A percentile compares a stretch with the other conserved stretches of the same genome.
Conservation (phyloP, 768 basidiomycete genomes). For the Obba rivulosa region DNA sequence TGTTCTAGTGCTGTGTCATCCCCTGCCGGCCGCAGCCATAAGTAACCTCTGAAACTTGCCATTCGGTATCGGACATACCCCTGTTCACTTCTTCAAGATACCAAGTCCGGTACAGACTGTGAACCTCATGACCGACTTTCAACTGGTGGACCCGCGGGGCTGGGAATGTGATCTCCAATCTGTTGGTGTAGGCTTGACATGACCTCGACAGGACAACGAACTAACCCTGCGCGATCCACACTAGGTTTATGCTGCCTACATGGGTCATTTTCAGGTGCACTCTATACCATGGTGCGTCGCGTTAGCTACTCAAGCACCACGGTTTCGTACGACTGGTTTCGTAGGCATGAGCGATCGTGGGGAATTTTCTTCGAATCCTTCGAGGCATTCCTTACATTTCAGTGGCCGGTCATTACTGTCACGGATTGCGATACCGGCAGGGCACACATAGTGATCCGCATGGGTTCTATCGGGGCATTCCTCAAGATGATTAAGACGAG, state of each 20-base stretch:
- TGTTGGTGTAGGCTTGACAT: conserved; percentile 35
- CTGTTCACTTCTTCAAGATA: neutral
- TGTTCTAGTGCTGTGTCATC: too few relatives aligned
- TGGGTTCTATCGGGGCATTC: conserved; percentile 67
- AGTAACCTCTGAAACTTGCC: too few relatives aligned
- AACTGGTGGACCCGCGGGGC: conserved; percentile 66
- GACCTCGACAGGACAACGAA: neutral
- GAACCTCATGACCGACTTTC: conserved; percentile 60
- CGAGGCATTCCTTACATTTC: conserved; percentile 73
- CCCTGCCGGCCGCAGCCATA: too few relatives aligned
- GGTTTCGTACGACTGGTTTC: neutral
- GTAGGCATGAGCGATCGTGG: conserved; percentile 79
- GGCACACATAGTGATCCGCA: conserved; percentile 76
- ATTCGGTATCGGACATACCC: too few relatives aligned
- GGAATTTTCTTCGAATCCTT: conserved; percentile 74
- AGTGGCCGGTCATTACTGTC: conserved; percentile 77
- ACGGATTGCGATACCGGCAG: conserved; percentile 68
- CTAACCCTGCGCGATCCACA: neutral
- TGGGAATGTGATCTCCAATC: conserved; percentile 82
- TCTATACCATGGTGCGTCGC: conserved; percentile 55
- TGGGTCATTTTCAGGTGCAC: conserved; percentile 72
- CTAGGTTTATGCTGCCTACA: conserved; percentile 68
- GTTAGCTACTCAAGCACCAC: neutral
- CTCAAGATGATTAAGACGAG: conserved; percentile 83
- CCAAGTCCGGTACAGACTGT: neutral